Evolutionary conservation across 2,329 filamentous ascomycete species (phyloP).

Genomic region (Botryotinia calthae): DNA sequence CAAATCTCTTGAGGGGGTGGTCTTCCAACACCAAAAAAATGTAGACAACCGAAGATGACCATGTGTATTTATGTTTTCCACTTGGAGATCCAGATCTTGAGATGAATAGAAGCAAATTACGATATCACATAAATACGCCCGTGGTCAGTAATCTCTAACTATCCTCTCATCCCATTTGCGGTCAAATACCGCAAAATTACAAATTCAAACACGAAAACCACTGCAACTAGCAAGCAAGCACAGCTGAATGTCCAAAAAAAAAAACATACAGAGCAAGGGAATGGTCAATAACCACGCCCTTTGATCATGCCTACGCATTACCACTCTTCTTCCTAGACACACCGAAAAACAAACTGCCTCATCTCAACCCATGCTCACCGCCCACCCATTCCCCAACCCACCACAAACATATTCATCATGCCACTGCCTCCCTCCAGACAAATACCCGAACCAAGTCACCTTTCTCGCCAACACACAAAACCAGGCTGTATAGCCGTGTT

Average conservation of each 20-base stretch:
- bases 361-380: neutral
- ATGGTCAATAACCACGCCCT: neutral
- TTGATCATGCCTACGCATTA: neutral
- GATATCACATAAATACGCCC: neutral
- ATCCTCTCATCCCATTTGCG: neutral
- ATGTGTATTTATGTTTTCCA: neutral
- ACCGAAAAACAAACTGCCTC: neutral
- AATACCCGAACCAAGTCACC: neutral
- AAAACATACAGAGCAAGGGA: neutral
- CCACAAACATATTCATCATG: neutral
- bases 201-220: neutral
- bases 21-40: neutral
- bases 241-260: neutral
- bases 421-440: neutral
- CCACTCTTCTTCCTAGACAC: neutral
- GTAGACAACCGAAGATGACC: neutral
- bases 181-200: neutral
- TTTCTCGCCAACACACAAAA: neutral
- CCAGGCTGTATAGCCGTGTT: neutral
- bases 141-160: no score
- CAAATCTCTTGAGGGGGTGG: no score
- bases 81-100: neutral
- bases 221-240: neutral
- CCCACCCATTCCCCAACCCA: neutral
- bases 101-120: neutral